phyloP scores from a whole-genome alignment of 2,329 filamentous ascomycete genomes.

The Bipolaris sorokiniana region DNA sequence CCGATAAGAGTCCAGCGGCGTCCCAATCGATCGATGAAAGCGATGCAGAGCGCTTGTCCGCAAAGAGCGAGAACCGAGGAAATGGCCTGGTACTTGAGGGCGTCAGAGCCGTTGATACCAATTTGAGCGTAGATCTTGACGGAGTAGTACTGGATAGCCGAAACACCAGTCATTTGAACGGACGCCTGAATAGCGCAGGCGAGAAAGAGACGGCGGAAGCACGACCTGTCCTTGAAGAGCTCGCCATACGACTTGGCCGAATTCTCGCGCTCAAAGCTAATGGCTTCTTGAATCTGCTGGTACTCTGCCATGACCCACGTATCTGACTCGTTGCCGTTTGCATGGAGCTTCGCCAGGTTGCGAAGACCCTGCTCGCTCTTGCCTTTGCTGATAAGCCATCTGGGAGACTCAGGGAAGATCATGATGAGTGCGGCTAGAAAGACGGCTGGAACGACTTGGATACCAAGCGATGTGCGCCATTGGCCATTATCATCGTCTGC shows the following conservation, averaged over 20 bases:
- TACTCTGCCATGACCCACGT: constrained; percentile 75
- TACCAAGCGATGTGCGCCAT: constrained; percentile 69
- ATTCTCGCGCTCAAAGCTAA: constrained; percentile 70
- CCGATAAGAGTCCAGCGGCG: constrained; percentile 74
- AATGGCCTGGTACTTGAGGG: constrained; percentile 78
- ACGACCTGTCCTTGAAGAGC: constrained; percentile 69
- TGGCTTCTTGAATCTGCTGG: constrained; percentile 70
- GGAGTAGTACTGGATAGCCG: constrained; percentile 74
- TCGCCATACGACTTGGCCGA: constrained; percentile 74
- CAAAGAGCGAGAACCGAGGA: constrained; percentile 73
- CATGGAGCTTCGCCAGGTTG: constrained; percentile 72
- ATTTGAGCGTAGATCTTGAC: constrained; percentile 71
- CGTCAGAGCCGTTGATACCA: constrained; percentile 68
- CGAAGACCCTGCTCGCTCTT: constrained; percentile 67
- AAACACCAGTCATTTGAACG: constrained; percentile 74
- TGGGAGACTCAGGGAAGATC: constrained; percentile 69
- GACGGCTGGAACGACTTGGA: constrained; percentile 73
- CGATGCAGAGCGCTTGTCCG: constrained; percentile 71
- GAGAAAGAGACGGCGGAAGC: constrained; percentile 74
- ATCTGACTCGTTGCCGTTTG: constrained; percentile 69
- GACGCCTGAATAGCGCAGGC: constrained; percentile 72
- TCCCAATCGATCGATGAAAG: constrained; percentile 72
- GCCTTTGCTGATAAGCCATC: constrained; percentile 78
- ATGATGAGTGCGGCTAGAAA: constrained; percentile 70
- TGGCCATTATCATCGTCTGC: constrained; percentile 56